Evolutionary conservation across 495 filamentous ascomycete genomes (phyloP).

Genomic region (Penicillium ucsense): DNA sequence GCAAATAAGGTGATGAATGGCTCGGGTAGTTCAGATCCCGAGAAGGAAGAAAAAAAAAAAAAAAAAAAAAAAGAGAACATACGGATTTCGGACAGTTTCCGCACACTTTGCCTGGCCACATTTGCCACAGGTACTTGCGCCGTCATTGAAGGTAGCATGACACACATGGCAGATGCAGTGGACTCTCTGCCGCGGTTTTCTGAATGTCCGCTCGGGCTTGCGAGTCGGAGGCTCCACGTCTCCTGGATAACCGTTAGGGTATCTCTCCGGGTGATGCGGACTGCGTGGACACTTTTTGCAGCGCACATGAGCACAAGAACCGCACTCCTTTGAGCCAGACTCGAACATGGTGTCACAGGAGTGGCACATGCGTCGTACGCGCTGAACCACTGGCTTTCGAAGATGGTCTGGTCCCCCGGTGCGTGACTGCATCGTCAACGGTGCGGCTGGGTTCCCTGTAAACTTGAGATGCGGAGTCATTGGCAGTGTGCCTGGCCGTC

Average conservation of each 20-base stretch:
- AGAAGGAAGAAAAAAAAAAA: not conserved
- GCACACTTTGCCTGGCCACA: slow-evolving; percentile 50
- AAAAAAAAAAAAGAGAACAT: slow-evolving; percentile 12
- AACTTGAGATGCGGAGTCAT: slow-evolving; percentile 8
- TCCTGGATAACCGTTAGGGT: slow-evolving; percentile 69
- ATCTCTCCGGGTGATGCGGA: slow-evolving; percentile 63
- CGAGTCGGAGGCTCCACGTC: slow-evolving; percentile 41
- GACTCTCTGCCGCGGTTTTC: slow-evolving; percentile 35
- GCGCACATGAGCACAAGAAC: slow-evolving; percentile 60
- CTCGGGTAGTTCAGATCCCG: too few species aligned
- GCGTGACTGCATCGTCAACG: slow-evolving; percentile 52
- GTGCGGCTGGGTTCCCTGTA: slow-evolving; percentile 5
- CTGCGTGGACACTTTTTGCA: slow-evolving; percentile 77
- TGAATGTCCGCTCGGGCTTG: slow-evolving; percentile 29
- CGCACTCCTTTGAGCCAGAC: slow-evolving; percentile 50
- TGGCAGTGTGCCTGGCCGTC: slow-evolving; percentile 1
- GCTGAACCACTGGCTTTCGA: slow-evolving; percentile 54
- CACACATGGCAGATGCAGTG: slow-evolving; percentile 60
- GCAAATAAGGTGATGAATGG: too few species aligned
- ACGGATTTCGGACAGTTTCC: slow-evolving; percentile 42
- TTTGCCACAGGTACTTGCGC: slow-evolving; percentile 41
- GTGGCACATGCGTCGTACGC: slow-evolving; percentile 70
- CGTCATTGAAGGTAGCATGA: slow-evolving; percentile 41
- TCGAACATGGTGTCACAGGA: slow-evolving; percentile 57
- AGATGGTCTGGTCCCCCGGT: slow-evolving; percentile 61